Evolutionary conservation across 2,329 filamentous ascomycete species (phyloP), one percentile per base, ranked within the genome.

Genomic region (Nigrospora osmanthi): DNA sequence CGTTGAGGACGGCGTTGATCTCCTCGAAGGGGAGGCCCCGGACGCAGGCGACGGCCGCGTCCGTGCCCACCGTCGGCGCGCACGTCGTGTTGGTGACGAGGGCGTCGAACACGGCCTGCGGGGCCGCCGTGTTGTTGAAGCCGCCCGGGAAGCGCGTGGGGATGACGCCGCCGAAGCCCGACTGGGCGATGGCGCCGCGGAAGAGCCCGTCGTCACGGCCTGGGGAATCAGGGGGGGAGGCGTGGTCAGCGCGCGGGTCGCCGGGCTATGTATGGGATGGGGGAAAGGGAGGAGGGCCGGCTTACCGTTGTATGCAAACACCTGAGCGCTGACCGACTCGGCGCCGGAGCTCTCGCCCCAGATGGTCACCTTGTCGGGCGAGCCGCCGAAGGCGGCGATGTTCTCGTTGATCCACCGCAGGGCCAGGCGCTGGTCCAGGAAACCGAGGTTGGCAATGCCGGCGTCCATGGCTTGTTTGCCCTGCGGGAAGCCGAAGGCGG

Each of bases 261-360:
- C 6, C 11, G 15, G 28, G 34, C 13, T n/a, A n/a, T n/a, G n/a
- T n/a, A n/a, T n/a, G n/a, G n/a, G n/a, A n/a, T n/a, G n/a, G n/a
- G n/a, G 10, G 10, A 4, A n/a, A 33, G 13, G 11, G 4, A 16
- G 15, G 9, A 17, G 17, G 15, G 14, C 17, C 14, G 23, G 36
- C 43, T 35, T 48, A 50, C 49, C 51, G 14, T 66, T 65, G 47
- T 72, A 74, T 3, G 70, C 69, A 10, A 67, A 56, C 3, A 73
- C 58, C 37, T 73, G 71, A 11, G 58, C 56, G 7, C 66, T 64
- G 3, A 73, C 66, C 2, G 62, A 67, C 40, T 63, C 65, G 30
- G 56, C 70, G 11, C 71, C 70, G 1, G 71, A 69, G 9, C 64
- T 70, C 54, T 75, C 68, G 14, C 69, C 72, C 58, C 63, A 73